Conservation (phyloP, 1,284 basidiomycete species). For the Pseudomicrostroma phylloplanum region DNA sequence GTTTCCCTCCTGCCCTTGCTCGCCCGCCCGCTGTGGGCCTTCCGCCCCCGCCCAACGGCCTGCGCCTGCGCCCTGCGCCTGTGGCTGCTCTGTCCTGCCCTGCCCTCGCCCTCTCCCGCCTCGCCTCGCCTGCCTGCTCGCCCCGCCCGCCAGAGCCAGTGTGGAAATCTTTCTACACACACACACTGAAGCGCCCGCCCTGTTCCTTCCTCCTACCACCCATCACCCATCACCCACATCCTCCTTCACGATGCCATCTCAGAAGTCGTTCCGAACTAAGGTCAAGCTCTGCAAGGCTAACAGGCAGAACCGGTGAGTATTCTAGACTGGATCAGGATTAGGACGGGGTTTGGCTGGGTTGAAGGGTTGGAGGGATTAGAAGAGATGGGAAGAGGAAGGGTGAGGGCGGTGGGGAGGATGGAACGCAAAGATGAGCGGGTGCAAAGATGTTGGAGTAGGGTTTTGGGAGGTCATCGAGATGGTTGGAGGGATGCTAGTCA, state of each 20-base stretch:
- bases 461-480: background rate
- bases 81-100: no score
- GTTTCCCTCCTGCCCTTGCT: no score
- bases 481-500: no score
- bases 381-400: background rate
- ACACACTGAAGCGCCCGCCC: no score
- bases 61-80: no score
- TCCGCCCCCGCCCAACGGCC: no score
- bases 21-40: no score
- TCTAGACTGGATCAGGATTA: background rate
- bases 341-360: no score
- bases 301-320: conserved; percentile 79
- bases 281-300: conserved; percentile 91
- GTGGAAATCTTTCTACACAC: no score
- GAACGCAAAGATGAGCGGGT: background rate
- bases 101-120: no score
- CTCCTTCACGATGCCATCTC: conserved; percentile 65
- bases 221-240: background rate
- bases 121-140: no score
- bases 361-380: background rate
- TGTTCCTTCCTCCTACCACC: conserved; percentile 6
- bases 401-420: background rate
- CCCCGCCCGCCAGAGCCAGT: no score
- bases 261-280: conserved; percentile 96
- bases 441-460: background rate